phyloP scores from a whole-genome alignment of 257 asterid species.

The Osmanthus fragrans region DNA sequence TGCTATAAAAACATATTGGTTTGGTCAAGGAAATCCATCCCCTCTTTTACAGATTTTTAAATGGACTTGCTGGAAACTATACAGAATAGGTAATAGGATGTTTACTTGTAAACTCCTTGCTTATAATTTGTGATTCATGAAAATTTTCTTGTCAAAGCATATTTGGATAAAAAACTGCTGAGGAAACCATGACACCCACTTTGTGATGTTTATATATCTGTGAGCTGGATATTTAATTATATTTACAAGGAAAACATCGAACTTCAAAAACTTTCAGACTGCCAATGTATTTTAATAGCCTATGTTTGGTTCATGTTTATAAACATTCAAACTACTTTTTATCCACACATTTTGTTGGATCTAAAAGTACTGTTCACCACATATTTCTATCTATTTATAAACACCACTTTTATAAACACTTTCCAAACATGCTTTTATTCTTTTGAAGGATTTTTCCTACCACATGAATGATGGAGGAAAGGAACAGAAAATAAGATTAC shows the following conservation, averaged over 20 bases:
- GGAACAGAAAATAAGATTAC: slow-evolving; percentile 1
- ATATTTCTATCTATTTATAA: no score
- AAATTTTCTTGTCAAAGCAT: neutral
- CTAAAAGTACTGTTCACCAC: no score
- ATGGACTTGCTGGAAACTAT: neutral
- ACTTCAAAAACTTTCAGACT: neutral
- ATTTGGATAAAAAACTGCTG: neutral
- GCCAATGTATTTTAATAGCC: neutral
- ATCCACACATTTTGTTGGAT: no score
- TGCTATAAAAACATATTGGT: neutral
- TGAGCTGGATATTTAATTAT: neutral
- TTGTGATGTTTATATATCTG: neutral
- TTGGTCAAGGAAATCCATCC: neutral
- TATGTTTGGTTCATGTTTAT: no score
- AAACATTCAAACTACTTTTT: no score
- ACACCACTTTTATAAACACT: no score
- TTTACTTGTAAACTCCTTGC: neutral
- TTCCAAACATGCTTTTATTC: neutral
- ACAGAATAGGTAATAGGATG: neutral
- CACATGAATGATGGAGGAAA: neutral
- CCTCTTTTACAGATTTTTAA: neutral
- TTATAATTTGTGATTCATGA: neutral
- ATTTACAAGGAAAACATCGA: neutral
- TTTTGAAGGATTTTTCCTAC: neutral
- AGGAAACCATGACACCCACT: neutral